A percentile compares a stretch with the other conserved stretches of the same genome.
Conservation (phyloP, 1,284 basidiomycete genomes). For the Ustilago curta region DNA sequence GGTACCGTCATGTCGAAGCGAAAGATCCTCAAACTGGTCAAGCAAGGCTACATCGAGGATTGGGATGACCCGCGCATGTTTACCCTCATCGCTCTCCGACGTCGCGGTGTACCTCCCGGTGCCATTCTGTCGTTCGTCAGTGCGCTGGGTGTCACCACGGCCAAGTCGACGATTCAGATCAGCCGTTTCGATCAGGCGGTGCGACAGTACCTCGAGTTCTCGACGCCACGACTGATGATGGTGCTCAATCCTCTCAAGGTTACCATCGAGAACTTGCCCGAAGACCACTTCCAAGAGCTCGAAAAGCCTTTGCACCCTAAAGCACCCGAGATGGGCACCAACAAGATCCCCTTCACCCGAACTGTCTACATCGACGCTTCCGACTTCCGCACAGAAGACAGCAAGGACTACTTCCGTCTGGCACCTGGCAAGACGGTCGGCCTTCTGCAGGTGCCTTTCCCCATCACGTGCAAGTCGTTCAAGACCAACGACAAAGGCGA, state of each 20-base stretch:
- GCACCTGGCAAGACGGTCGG: slow-evolving; percentile 98
- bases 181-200: slow-evolving; percentile 90
- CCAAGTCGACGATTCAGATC: slow-evolving; percentile 83
- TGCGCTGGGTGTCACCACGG: slow-evolving; percentile 89
- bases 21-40: slow-evolving; percentile 90
- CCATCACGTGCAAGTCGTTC: slow-evolving; percentile 92
- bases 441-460: slow-evolving; percentile 92
- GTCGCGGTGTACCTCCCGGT: slow-evolving; percentile 94
- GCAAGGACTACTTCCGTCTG: slow-evolving; percentile 95
- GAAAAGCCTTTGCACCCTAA: slow-evolving; percentile 96
- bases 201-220: slow-evolving; percentile 88
- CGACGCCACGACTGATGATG: slow-evolving; percentile 91
- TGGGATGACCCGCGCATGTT: slow-evolving; percentile 99
- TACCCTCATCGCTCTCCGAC: slow-evolving; percentile 92
- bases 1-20: slow-evolving; percentile 98
- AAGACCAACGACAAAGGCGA: slow-evolving; percentile 76
- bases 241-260: slow-evolving; percentile 91
- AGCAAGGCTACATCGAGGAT: slow-evolving; percentile 83
- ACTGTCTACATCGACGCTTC: slow-evolving; percentile 92
- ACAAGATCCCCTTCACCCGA: slow-evolving; percentile 86
- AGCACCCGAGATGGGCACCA: slow-evolving; percentile 85
- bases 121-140: slow-evolving; percentile 94
- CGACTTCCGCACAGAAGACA: slow-evolving; percentile 92
- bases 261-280: slow-evolving; percentile 83
- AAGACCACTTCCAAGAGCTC: slow-evolving; percentile 84